These are phyloP conservation scores for Paralagenidium karlingii DNA, from an alignment of 352 stramenopile genomes.

Conservation along the genomic window DNA sequence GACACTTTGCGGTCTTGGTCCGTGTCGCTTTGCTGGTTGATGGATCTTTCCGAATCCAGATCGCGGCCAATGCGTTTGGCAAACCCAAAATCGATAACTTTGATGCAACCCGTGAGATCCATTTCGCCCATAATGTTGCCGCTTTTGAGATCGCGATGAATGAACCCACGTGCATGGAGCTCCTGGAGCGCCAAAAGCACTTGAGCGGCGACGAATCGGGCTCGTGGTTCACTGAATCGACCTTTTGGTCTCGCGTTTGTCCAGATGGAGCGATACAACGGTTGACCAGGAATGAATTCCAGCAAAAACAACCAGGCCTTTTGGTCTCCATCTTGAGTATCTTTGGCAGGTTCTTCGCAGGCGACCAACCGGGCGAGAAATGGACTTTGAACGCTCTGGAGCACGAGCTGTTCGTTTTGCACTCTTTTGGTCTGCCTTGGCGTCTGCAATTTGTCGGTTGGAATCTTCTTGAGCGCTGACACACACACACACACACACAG, in stretches of 20 bases:
- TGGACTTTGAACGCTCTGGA: conserved; percentile 16
- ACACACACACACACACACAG: neutral
- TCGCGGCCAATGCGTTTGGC: conserved; percentile 11
- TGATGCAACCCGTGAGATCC: conserved; percentile 16
- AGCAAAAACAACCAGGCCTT: conserved; percentile 18
- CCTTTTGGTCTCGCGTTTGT: conserved; percentile 15
- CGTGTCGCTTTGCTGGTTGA: conserved; percentile 26
- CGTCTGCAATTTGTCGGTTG: conserved; percentile 14
- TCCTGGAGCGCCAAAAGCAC: conserved; percentile 43
- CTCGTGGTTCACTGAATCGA: conserved; percentile 33
- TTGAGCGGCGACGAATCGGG: conserved; percentile 50
- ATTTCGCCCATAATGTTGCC: conserved; percentile 43
- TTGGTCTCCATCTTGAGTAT: conserved; percentile 3
- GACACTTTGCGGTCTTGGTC: conserved; percentile 14
- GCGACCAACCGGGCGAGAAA: conserved; percentile 32
- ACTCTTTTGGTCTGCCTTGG: conserved; percentile 27
- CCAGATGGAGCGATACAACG: conserved; percentile 65
- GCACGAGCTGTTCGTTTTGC: conserved; percentile 25
- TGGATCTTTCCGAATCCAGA: conserved; percentile 15
- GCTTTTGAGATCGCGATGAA: conserved; percentile 76
- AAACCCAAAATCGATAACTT: conserved; percentile 72
- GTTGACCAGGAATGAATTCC: conserved; percentile 42
- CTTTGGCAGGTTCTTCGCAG: conserved; percentile 14
- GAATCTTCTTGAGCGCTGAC: conserved; percentile 51
- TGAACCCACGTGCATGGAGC: conserved; percentile 31